Evolutionary conservation across 1,284 basidiomycete genomes (phyloP), one percentile per base, ranked within the genome.

Genomic region (Leccinum subrobustum): DNA sequence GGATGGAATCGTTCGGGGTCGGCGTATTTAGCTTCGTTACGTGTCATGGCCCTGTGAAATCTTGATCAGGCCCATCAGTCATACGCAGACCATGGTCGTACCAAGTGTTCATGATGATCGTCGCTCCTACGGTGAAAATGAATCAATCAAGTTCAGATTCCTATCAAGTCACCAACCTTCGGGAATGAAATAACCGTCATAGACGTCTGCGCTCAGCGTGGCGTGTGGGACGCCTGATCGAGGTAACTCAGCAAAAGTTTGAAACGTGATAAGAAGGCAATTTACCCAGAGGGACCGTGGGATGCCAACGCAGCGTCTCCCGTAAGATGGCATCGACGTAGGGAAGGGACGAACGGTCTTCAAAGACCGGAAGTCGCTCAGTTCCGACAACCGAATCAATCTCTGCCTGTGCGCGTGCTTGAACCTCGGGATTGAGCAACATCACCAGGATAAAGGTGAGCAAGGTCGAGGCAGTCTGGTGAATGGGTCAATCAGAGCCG

Each of bases 291-390:
- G 70, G 70, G 37, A 64, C 65, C 0, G 64, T 57, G 14, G 73
- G 70, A 50, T 65, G 70, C 73, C 71, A 73, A 1, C 72, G 70
- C 25, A 70, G 23, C 3, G 67, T 72, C 59, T 75, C 71, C 6
- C 70, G 70, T 3, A 72, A 33, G 23, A 75, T 37, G 7, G 73
- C 73, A 18, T 74, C 72, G 4, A 70, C 7, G 53, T 70, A 72
- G 1, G 66, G 69, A 33, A 74, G 60, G 0, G 63, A 70, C 9
- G 60, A n/a, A 12, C 73, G 68, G 53, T 74, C 72, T 20, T 64
- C 73, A 25, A 74, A 71, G 16, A 50, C 54, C 3, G 72, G 73
- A 23, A 73, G 63, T 55, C 71, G 65, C 12, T 48, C 60, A 2
- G 54, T 54, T 33, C 71, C 73, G 18, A 74, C 31, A 12, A 71